Evolutionary conservation across 1,284 basidiomycete genomes (phyloP).

Genomic region (Rhodofomes roseus): DNA sequence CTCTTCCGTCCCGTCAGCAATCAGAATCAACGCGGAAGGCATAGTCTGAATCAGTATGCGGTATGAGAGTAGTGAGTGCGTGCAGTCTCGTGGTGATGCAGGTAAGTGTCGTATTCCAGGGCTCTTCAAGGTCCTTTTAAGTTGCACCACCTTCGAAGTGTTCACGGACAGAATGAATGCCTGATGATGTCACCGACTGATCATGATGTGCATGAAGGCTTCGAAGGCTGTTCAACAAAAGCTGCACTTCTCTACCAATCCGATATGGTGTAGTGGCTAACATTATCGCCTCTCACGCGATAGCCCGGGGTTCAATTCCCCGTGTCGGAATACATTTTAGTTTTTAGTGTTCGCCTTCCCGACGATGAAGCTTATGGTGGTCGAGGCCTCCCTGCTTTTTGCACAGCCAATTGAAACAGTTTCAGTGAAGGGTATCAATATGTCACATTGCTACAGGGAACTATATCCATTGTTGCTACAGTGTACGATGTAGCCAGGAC

Average conservation of each 20-base stretch:
- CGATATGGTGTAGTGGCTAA: slow-evolving; percentile 6
- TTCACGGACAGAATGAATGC: background rate
- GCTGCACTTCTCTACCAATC: background rate
- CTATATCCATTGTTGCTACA: background rate
- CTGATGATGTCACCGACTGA: background rate
- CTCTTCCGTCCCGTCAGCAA: slow-evolving; percentile 90
- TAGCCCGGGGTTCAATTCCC: slow-evolving; percentile 3
- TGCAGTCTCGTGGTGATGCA: background rate
- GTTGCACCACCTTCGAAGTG: background rate
- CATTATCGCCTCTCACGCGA: slow-evolving; percentile 7
- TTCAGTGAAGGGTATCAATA: background rate
- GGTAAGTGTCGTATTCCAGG: no score
- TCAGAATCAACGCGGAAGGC: slow-evolving; percentile 65
- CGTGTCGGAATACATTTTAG: slow-evolving; percentile 1
- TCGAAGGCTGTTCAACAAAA: no score
- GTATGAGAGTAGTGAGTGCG: background rate
- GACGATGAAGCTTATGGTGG: no score
- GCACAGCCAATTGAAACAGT: no score
- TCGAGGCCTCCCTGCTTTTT: no score
- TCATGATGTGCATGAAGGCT: no score
- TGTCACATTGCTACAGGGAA: background rate
- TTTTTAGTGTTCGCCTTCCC: no score
- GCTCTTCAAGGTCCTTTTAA: no score
- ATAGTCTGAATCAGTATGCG: slow-evolving; percentile 25
- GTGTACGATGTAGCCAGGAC: background rate